Evolutionary conservation across 805 yeast genomes (phyloP), one percentile per base, ranked within the genome.

Genomic region (Candida manassasensis): DNA sequence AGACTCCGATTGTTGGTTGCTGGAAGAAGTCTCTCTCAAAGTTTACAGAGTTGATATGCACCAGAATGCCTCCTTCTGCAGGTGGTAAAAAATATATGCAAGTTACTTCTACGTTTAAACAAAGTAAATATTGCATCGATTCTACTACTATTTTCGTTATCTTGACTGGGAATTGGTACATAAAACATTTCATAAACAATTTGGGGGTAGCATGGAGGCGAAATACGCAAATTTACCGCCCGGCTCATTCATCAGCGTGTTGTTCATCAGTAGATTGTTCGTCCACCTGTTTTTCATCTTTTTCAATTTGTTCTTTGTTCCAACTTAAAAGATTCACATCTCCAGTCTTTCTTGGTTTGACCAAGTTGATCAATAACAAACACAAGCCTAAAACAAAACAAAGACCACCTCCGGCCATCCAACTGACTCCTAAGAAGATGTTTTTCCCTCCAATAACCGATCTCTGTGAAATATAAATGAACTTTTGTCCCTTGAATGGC

Each of bases 361-460:
- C 45, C n/a, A 78, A 32, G 52, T 81, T 79, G 21, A 80, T 71
- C 3, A 67, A 47, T 42, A 78, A 52, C 42, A 83, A 69, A 6
- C 63, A 54, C 1, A 80, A 27, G 1, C 80, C 79, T 45, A 83
- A 59, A 1, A 77, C 49, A 21, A 80, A 62, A 53, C 89, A 81
- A 10, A 84, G 61, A 19, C 79, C 81, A 15, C 93, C 94, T 34
- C 80, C 83, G 21, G 75, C 84, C 43, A 84, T 71, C 83, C 89
- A 84, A 26, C 77, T 66, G 34, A 77, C 69, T 21, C 93, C 94
- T 44, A 84, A 59, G 50, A 84, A 84, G 26, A 71, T 55, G 55
- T 84, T 84, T 57, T 79, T 81, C 16, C 93, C 90, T 11, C 94
- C 94, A 43, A 81, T 71, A 4, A 74, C 79, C 2, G 86, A 78